A percentile compares a stretch with the other conserved stretches of the same genome.
phyloP scores from a whole-genome alignment of 2,329 filamentous ascomycete species.

The Alternaria metachromatica region DNA sequence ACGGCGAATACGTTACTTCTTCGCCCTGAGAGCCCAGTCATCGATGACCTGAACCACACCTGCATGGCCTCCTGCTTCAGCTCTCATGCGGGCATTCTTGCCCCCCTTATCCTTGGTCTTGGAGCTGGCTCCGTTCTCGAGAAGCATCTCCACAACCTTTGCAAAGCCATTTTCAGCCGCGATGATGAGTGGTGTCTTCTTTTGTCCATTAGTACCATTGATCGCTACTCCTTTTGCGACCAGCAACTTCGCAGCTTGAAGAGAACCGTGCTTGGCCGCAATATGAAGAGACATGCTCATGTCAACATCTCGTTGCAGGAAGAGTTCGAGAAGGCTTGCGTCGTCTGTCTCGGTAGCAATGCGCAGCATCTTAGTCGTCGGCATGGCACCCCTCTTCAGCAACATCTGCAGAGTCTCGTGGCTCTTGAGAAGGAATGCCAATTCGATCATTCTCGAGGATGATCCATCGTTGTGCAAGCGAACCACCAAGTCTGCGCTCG shows the following conservation, averaged over 20 bases:
- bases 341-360: too few relatives aligned
- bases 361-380: too few relatives aligned
- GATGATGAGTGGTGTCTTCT: background rate
- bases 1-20: too few relatives aligned
- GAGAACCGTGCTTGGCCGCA: background rate
- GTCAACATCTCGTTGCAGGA: too few relatives aligned
- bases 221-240: background rate
- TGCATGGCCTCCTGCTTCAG: background rate
- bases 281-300: too few relatives aligned
- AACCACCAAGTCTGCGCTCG: background rate
- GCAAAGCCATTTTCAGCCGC: background rate
- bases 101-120: background rate
- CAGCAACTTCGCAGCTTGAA: background rate
- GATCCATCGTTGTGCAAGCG: rapidly evolving
- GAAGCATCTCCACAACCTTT: background rate
- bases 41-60: background rate
- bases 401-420: too few relatives aligned
- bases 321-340: too few relatives aligned
- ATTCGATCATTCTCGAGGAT: too few relatives aligned
- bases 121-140: background rate
- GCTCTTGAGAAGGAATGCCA: too few relatives aligned
- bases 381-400: too few relatives aligned
- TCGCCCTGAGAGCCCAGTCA: background rate
- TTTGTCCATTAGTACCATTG: background rate
- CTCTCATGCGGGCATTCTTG: background rate